Evolutionary conservation across 2,329 filamentous ascomycete species (phyloP), one percentile per base, ranked within the genome.

Genomic region (Calonectria fujianensis): DNA sequence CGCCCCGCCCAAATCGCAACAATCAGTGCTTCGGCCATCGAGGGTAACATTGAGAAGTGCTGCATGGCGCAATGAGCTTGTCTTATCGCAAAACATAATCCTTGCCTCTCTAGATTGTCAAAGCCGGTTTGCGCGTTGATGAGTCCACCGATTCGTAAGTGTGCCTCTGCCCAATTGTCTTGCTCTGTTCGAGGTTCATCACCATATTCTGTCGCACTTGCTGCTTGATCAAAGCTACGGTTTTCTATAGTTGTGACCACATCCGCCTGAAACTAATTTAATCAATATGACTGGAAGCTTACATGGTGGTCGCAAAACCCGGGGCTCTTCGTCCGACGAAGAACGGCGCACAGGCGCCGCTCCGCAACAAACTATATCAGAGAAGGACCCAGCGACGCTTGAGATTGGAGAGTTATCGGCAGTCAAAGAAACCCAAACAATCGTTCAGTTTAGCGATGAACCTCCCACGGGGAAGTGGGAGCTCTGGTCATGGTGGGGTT

Each of bases 401-500:
- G n/a, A 61, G 24, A 14, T 14, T 27, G 31, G 31, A 16, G 57
- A 39, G 10, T 20, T 24, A 10, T 16, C 18, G 10, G 35, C 13
- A 39, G 11, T 27, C 20, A 37, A 37, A 6, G 31, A 14, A 35
- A 32, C 10, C 14, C 13, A 61, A 29, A 0, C n/a, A 8, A 27
- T 16, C 11, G 5, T 18, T 6, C n/a, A 61, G 9, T 18, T 39
- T 14, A 41, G 35, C 11, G 24, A 39, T 29, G 57, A 61, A 29
- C 57, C 57, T 41, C 57, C 57, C 7, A 61, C 57, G 16, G 35
- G 57, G 4, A 61, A 41, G 8, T 41, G 57, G 57, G 57, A 61
- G n/a, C 57, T 61, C 24, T 61, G 57, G 57, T 61, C 57, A 2
- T 61, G 57, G 57, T 61, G 57, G 57, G 57, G 57, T 2, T 61